Conservation (phyloP, 768 basidiomycete genomes). For the Podaxis sp. region DNA sequence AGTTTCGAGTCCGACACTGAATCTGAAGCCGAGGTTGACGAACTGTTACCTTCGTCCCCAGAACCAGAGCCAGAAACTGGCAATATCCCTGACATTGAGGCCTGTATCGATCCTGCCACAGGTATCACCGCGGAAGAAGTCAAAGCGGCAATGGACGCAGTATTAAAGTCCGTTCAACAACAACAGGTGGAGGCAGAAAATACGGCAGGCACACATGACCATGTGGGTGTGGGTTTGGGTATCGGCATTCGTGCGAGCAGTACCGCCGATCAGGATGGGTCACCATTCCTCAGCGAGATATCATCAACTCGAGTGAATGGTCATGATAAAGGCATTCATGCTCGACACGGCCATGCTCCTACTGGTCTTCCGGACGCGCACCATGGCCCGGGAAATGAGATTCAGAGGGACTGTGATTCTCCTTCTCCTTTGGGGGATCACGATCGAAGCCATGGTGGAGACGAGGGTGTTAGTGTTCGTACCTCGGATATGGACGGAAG, state of each 20-base stretch:
- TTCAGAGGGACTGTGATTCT: neutral
- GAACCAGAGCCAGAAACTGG: slow-evolving; percentile 10
- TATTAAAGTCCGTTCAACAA: slow-evolving; percentile 10
- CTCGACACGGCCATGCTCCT: neutral
- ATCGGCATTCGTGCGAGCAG: slow-evolving; percentile 1
- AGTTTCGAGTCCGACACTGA: slow-evolving; percentile 4
- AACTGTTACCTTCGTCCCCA: slow-evolving; percentile 10
- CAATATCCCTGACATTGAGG: slow-evolving; percentile 8
- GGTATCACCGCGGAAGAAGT: slow-evolving; percentile 17
- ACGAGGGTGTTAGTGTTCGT: neutral
- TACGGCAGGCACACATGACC: neutral
- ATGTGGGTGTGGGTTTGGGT: neutral
- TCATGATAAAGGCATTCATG: neutral
- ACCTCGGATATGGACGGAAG: slow-evolving; percentile 7
- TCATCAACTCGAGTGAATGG: slow-evolving; percentile 1
- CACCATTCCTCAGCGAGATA: slow-evolving; percentile 14
- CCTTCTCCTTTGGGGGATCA: neutral
- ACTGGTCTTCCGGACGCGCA: neutral
- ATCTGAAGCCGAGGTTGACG: slow-evolving; percentile 4
- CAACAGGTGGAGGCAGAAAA: slow-evolving; percentile 3
- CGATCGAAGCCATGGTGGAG: neutral
- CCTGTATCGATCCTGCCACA: slow-evolving; percentile 15
- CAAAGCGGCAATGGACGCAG: slow-evolving; percentile 16
- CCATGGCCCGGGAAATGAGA: neutral
- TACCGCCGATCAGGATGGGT: slow-evolving; percentile 10